A percentile compares a stretch with the other conserved stretches of the same genome.
phyloP scores from a whole-genome alignment of 441 rosid genomes.

The Hura crepitans region DNA sequence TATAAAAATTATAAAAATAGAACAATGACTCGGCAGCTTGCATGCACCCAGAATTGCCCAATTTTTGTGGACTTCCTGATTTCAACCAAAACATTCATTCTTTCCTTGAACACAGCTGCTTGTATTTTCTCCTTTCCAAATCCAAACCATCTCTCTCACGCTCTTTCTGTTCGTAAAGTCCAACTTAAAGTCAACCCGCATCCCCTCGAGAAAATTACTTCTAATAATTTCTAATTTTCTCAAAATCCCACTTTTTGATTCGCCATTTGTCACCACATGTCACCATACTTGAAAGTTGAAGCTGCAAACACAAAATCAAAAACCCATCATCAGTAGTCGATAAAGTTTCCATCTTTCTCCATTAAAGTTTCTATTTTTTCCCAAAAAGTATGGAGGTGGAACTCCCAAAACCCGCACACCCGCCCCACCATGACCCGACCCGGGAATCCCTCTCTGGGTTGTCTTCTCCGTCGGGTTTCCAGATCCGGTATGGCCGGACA shows the following conservation, averaged over 20 bases:
- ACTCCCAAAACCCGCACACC: conserved; percentile 28
- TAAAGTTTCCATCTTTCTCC: neutral
- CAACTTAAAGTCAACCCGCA: neutral
- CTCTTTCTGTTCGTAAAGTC: neutral
- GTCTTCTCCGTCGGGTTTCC: conserved; percentile 22
- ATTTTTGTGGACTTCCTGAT: neutral
- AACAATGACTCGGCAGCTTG: too few species aligned
- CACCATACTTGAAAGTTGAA: neutral
- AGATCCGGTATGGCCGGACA: conserved; percentile 14
- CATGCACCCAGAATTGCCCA: neutral
- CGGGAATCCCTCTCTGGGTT: conserved; percentile 23
- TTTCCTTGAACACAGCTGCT: neutral
- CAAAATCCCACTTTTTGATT: conserved; percentile 4
- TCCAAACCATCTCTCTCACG: neutral
- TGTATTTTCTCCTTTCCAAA: neutral
- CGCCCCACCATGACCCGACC: conserved; percentile 24
- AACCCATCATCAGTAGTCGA: neutral
- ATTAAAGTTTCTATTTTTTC: neutral
- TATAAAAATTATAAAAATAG: too few species aligned
- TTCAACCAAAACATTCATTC: neutral
- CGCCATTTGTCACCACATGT: neutral
- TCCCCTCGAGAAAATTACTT: neutral
- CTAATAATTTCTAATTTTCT: neutral
- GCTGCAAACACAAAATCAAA: neutral
- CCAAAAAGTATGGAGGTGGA: conserved; percentile 43